Evolutionary conservation across 2,329 filamentous ascomycete species (phyloP).

Genomic region (Talaromyces marneffei): DNA sequence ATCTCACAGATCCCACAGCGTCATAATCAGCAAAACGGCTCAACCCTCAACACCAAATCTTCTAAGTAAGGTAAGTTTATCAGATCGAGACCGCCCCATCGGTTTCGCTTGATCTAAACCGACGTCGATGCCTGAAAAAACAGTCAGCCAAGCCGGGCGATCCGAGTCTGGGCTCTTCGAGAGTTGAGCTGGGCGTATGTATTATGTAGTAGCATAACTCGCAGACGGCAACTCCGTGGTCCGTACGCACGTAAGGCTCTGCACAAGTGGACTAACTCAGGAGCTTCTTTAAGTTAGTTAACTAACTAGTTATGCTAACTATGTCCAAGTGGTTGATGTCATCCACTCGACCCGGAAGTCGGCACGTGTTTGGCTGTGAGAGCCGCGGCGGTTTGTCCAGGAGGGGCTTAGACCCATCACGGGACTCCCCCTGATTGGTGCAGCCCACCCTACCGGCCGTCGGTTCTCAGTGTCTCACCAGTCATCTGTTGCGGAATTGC

Average conservation of each 20-base stretch:
- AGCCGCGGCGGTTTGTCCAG: not conserved
- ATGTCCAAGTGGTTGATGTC: not conserved
- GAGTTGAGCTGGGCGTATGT: too few species aligned
- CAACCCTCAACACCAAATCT: not conserved
- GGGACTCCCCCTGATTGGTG: not conserved
- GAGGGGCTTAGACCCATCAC: not conserved
- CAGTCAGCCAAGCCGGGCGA: not conserved
- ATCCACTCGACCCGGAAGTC: not conserved
- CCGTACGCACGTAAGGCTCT: conserved; percentile 4
- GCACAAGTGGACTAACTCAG: too few species aligned
- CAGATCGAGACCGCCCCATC: not conserved
- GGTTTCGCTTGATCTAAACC: not conserved
- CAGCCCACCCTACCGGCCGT: too few species aligned
- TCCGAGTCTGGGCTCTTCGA: not conserved
- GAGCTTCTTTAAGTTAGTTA: too few species aligned
- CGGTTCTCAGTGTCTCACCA: too few species aligned
- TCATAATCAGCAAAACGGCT: not conserved
- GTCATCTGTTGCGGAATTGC: too few species aligned
- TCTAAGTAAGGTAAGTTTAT: too few species aligned
- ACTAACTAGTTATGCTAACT: too few species aligned
- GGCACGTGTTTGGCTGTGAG: not conserved
- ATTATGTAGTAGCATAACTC: too few species aligned
- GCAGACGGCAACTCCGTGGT: too few species aligned
- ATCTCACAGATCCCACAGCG: not conserved
- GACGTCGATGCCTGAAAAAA: not conserved